phyloP scores from a whole-genome alignment of 345 rosid species.

The Pistacia integerrima region DNA sequence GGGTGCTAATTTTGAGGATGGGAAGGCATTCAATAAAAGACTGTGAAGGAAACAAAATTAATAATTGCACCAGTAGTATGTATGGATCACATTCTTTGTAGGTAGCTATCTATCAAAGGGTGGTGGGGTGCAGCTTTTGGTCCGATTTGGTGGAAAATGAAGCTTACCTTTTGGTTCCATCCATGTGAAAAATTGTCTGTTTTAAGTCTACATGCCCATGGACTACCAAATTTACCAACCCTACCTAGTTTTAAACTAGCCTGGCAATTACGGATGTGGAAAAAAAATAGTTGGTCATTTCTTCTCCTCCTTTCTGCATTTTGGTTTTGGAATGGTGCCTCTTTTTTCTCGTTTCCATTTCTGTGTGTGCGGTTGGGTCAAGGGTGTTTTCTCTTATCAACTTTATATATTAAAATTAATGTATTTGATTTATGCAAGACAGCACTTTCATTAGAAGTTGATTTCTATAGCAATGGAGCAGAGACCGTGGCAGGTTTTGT shows the following conservation, averaged over 20 bases:
- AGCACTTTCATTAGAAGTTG: neutral
- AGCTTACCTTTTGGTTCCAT: constrained; percentile 38
- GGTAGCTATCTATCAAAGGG: constrained; percentile 30
- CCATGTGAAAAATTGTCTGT: constrained; percentile 33
- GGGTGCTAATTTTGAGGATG: constrained; percentile 40
- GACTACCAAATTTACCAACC: constrained; percentile 35
- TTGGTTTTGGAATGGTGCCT: neutral
- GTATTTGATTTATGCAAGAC: neutral
- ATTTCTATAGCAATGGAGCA: neutral
- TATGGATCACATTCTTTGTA: constrained; percentile 39
- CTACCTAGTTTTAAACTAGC: constrained; percentile 30
- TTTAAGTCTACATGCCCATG: constrained; percentile 17
- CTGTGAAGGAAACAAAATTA: constrained; percentile 29
- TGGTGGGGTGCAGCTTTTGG: constrained; percentile 24
- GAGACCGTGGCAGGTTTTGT: neutral
- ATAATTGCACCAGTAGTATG: constrained; percentile 38
- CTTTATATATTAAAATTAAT: neutral
- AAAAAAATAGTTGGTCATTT: constrained; percentile 23
- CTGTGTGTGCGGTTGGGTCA: neutral
- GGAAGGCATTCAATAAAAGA: constrained; percentile 20
- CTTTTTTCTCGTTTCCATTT: neutral
- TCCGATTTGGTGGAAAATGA: constrained; percentile 26
- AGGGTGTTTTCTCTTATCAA: neutral
- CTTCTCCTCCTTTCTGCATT: constrained; percentile 20
- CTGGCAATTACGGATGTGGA: constrained; percentile 29